Conservation (phyloP, 371 early-diverging fungal species). For the Modicella reniformis region DNA sequence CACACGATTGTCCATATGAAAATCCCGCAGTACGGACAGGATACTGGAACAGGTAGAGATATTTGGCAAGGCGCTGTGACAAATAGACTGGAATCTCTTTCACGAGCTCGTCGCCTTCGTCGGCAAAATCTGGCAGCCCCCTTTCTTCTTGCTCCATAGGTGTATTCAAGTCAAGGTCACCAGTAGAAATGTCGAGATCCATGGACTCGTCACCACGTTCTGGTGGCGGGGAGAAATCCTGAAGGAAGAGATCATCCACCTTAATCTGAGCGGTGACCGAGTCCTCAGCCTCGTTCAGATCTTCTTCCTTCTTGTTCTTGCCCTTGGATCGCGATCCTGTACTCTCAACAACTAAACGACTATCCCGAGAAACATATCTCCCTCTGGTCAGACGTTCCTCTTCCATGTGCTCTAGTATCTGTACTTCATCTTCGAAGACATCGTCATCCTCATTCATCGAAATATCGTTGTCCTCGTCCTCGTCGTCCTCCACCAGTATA, state of each 20-base stretch:
- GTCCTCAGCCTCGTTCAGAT: slow-evolving; percentile 1
- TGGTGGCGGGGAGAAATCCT: slow-evolving; percentile 16
- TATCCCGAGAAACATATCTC: slow-evolving; percentile 4
- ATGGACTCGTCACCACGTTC: slow-evolving; percentile 1
- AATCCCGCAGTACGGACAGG: slow-evolving; percentile 72
- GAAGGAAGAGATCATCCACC: slow-evolving; percentile 20
- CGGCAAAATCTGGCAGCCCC: slow-evolving; percentile 48
- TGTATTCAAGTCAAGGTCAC: slow-evolving; percentile 3
- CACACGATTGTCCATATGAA: slow-evolving; percentile 58
- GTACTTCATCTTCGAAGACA: slow-evolving; percentile 39
- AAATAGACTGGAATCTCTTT: slow-evolving; percentile 84
- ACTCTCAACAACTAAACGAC: slow-evolving; percentile 7
- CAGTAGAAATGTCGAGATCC: slow-evolving; percentile 11
- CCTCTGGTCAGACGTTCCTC: slow-evolving; percentile 37
- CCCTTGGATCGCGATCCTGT: slow-evolving; percentile 17
- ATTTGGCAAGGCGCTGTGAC: slow-evolving; percentile 70
- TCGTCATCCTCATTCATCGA: slow-evolving; percentile 19
- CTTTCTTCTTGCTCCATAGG: slow-evolving; percentile 18
- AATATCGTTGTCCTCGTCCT: slow-evolving; percentile 33
- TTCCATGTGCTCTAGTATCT: slow-evolving; percentile 38
- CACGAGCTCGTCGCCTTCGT: slow-evolving; percentile 73
- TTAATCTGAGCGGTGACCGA: not conserved
- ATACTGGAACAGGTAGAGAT: slow-evolving; percentile 85
- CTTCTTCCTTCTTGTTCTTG: slow-evolving; percentile 15
- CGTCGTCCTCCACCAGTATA: slow-evolving; percentile 19